A percentile compares a stretch with the other conserved stretches of the same genome.
These are phyloP conservation scores for Xylariaceae sp. DNA, from an alignment of 2,329 filamentous ascomycete genomes.

Conservation along the genomic window DNA sequence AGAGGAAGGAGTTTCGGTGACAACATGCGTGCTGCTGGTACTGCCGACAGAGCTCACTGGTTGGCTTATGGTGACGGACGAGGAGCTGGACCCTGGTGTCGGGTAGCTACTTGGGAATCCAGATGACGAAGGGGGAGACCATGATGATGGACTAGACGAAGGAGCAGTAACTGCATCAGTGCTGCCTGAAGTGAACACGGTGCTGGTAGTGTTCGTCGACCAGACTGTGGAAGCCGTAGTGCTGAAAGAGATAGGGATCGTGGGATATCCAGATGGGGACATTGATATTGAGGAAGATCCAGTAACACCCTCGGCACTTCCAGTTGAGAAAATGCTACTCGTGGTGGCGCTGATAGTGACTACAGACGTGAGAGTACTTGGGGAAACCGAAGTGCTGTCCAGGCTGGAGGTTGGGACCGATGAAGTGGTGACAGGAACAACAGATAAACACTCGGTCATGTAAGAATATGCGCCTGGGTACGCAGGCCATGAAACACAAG, in stretches of 20 bases:
- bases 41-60: slow-evolving; percentile 1
- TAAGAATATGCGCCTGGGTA: not conserved
- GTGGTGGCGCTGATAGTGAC: slow-evolving; percentile 2
- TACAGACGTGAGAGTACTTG: slow-evolving; percentile 6
- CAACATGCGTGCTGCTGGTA: slow-evolving; percentile 7
- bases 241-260: slow-evolving; percentile 1
- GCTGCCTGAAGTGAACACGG: slow-evolving; percentile 10
- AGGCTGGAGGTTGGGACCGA: slow-evolving; percentile 3
- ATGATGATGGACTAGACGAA: slow-evolving; percentile 8
- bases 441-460: not conserved
- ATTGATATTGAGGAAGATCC: slow-evolving; percentile 2
- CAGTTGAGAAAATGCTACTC: slow-evolving; percentile 6
- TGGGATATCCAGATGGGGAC: slow-evolving; percentile 5
- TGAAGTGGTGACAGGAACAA: not conserved
- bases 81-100: slow-evolving; percentile 7
- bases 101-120: slow-evolving; percentile 6
- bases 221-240: slow-evolving; percentile 9
- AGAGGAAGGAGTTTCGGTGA: slow-evolving; percentile 9
- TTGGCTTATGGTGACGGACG: slow-evolving; percentile 6
- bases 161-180: slow-evolving; percentile 13
- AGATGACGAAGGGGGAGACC: slow-evolving; percentile 1
- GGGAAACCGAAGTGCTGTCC: not conserved
- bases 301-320: slow-evolving; percentile 13
- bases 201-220: slow-evolving; percentile 4
- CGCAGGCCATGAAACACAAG: not conserved